phyloP scores from a whole-genome alignment of 768 basidiomycete genomes.

The Rhodotorula babjevae region DNA sequence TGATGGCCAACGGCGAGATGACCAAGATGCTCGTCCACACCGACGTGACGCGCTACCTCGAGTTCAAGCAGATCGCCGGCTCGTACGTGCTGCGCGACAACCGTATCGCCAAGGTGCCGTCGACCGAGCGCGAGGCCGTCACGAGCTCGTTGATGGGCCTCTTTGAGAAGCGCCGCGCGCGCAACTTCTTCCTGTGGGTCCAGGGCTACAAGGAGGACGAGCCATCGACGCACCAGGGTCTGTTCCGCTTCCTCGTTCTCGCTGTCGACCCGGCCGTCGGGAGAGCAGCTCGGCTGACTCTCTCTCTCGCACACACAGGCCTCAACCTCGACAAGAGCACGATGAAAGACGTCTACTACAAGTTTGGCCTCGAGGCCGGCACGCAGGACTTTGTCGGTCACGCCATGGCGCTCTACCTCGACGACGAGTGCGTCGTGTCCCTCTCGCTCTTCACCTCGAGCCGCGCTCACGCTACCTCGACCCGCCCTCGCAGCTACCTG shows the following conservation, averaged over 20 bases:
- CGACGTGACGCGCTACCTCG: slow-evolving; percentile 95
- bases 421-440: slow-evolving; percentile 68
- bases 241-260: slow-evolving; percentile 21
- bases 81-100: slow-evolving; percentile 97
- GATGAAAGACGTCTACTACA: slow-evolving; percentile 93
- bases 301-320: slow-evolving; percentile 51
- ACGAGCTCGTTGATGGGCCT: slow-evolving; percentile 95
- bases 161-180: slow-evolving; percentile 95
- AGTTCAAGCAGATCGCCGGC: slow-evolving; percentile 99
- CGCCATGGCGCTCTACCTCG: slow-evolving; percentile 96
- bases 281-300: too few species aligned
- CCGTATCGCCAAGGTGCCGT: slow-evolving; percentile 93
- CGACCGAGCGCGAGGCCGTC: slow-evolving; percentile 95
- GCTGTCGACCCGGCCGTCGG: neutral
- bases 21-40: slow-evolving; percentile 98
- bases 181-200: slow-evolving; percentile 96
- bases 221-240: slow-evolving; percentile 92
- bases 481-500: slow-evolving; percentile 64
- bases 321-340: slow-evolving; percentile 80
- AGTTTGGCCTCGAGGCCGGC: slow-evolving; percentile 92
- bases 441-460: neutral
- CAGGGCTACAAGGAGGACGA: slow-evolving; percentile 93
- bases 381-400: slow-evolving; percentile 99
- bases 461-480: neutral
- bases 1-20: slow-evolving; percentile 94